phyloP scores from a whole-genome alignment of 805 yeast species.

The Candida sanyiensis region DNA sequence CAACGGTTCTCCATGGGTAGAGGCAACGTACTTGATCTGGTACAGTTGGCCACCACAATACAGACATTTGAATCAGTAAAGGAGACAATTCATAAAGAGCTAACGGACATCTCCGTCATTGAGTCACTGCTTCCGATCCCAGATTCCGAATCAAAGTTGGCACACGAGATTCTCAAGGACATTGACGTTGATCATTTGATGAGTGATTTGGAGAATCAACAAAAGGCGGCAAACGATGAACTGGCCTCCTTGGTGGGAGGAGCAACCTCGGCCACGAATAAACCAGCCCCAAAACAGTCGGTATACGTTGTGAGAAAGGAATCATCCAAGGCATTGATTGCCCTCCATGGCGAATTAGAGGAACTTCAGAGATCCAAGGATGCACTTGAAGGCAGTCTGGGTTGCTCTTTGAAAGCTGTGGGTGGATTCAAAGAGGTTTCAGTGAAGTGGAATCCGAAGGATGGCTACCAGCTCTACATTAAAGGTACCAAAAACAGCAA shows the following conservation, averaged over 20 bases:
- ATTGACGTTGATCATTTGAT: constrained; percentile 35
- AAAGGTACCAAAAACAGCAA: constrained; percentile 23
- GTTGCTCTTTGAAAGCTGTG: constrained; percentile 15
- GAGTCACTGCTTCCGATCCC: constrained; percentile 26
- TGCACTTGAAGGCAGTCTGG: not conserved
- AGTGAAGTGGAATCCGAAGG: constrained; percentile 37
- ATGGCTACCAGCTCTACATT: constrained; percentile 45
- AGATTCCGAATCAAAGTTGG: constrained; percentile 35
- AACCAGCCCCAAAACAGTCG: not conserved
- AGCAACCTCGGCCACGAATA: not conserved
- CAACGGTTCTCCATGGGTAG: constrained; percentile 50
- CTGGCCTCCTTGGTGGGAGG: constrained; percentile 4
- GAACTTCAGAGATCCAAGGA: constrained; percentile 7
- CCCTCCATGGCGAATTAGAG: constrained; percentile 23
- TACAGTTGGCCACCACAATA: constrained; percentile 39
- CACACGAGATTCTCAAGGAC: constrained; percentile 36
- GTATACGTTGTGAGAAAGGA: constrained; percentile 10
- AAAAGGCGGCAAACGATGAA: constrained; percentile 5
- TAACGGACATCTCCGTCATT: constrained; percentile 26
- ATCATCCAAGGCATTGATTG: constrained; percentile 9
- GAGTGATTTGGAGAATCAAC: constrained; percentile 4
- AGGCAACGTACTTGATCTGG: constrained; percentile 39
- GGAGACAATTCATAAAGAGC: constrained; percentile 16
- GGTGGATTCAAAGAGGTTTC: constrained; percentile 28
- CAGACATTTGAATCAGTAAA: constrained; percentile 29